phyloP scores from a whole-genome alignment of 2,329 filamentous ascomycete species.

The Alternaria consortialis region DNA sequence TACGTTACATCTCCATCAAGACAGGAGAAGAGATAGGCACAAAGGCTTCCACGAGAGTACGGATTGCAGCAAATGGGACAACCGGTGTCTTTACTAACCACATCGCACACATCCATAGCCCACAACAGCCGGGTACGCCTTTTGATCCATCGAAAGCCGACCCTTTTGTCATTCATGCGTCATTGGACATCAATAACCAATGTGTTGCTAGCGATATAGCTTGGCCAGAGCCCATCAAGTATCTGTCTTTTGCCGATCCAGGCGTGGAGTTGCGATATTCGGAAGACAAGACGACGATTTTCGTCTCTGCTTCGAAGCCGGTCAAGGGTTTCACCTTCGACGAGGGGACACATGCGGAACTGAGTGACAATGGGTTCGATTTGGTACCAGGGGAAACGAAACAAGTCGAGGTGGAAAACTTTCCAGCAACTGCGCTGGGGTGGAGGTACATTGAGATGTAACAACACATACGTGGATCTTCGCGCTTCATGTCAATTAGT shows the following conservation, averaged over 20 bases:
- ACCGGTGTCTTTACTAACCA: slow-evolving; percentile 59
- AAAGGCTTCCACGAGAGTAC: slow-evolving; percentile 56
- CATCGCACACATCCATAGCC: background rate
- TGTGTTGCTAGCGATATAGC: slow-evolving; percentile 63
- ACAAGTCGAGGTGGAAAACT: slow-evolving; percentile 24
- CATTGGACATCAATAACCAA: slow-evolving; percentile 59
- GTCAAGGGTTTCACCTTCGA: slow-evolving; percentile 66
- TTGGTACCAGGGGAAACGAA: slow-evolving; percentile 31
- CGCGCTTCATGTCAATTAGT: background rate
- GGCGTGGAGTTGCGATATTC: slow-evolving; percentile 54
- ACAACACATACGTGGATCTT: background rate
- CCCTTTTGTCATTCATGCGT: slow-evolving; percentile 61
- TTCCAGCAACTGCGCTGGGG: slow-evolving; percentile 14
- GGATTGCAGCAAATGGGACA: slow-evolving; percentile 62
- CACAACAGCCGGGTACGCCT: background rate
- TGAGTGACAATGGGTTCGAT: slow-evolving; percentile 44
- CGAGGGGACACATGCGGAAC: slow-evolving; percentile 26
- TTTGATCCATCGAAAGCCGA: slow-evolving; percentile 61
- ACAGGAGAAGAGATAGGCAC: slow-evolving; percentile 61
- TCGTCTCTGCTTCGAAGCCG: slow-evolving; percentile 59
- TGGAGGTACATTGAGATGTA: slow-evolving; percentile 37
- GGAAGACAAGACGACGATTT: slow-evolving; percentile 47
- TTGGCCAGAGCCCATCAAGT: slow-evolving; percentile 69
- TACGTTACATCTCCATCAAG: slow-evolving; percentile 63
- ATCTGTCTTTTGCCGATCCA: slow-evolving; percentile 62